These are phyloP conservation scores for Syzygium malaccense DNA, from an alignment of 441 rosid species.

Conservation along the genomic window DNA sequence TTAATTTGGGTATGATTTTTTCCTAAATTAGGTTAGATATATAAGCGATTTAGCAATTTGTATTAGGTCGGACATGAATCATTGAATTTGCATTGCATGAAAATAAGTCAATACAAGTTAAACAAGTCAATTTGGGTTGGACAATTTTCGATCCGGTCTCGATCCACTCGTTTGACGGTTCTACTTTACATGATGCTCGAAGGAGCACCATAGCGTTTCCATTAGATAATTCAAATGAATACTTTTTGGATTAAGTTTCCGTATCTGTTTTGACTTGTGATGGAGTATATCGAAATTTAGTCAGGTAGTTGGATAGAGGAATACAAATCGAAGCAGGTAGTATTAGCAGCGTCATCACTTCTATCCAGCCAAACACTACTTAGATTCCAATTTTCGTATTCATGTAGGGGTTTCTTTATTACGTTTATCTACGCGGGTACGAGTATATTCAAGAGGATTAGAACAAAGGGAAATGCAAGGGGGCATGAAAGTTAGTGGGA, in stretches of 20 bases:
- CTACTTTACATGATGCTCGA: background rate
- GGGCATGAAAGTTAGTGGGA: background rate
- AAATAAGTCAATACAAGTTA: no score
- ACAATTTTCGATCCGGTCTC: no score
- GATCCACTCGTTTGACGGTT: no score
- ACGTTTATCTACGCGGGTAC: background rate
- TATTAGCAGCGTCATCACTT: background rate
- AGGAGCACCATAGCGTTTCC: background rate
- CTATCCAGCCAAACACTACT: background rate
- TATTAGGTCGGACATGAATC: no score
- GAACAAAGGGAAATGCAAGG: no score
- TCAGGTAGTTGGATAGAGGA: background rate
- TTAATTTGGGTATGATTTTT: no score
- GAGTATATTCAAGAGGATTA: background rate
- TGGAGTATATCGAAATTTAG: background rate
- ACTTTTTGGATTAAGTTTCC: background rate
- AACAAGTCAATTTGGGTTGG: no score
- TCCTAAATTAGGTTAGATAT: no score
- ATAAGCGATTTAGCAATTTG: no score
- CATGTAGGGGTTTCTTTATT: background rate
- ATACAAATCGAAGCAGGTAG: background rate
- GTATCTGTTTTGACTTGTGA: background rate
- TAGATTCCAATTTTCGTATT: background rate
- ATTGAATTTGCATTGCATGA: no score
- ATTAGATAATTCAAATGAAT: background rate